Evolutionary conservation across 768 basidiomycete genomes (phyloP), one percentile per base, ranked within the genome.

Genomic region (Psilocybe subaeruginosa): DNA sequence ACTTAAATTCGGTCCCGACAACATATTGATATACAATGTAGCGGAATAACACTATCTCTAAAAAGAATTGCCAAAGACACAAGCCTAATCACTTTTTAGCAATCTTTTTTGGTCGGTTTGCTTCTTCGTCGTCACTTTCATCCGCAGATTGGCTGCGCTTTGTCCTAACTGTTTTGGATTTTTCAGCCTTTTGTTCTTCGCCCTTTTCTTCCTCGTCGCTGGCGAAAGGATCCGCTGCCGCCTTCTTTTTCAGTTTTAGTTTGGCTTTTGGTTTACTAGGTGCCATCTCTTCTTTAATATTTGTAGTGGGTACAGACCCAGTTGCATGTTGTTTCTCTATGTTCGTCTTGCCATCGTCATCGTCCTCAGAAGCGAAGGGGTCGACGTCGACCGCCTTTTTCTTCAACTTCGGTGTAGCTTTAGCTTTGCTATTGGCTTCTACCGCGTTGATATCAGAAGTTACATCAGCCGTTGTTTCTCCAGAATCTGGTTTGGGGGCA

Each of bases 211-310:
- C 76, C 39, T 72, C 72, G 54, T 86, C 86, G 51, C 86, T 87
- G 48, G 75, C 84, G 72, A 91, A 91, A 8, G 82, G 83, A 70
- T 88, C 81, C 52, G 59, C 62, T 12, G 41, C 53, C n/a, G 46
- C 63, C 56, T 70, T 74, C 61, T 78, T 81, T 69, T 85, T 86
- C 3, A 76, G 73, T 66, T 79, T 80, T 8, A 71, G 70, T 59
- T 60, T 60, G n/a, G 51, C 30, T 5, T 53, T 53, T 7, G 47
- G 8, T 33, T 35, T 53, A 17, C 33, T 30, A 8, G 16, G 29
- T 3, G 27, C 23, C 4, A 12, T 11, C 33, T 35, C 7, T 35
- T 6, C 33, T 35, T 35, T 7, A 35, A 23, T 23, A 23, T 23
- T 23, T 23, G 23, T 23, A 23, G 23, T 23, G 23, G 23, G 23